These are phyloP conservation scores for Isochrysis galbana DNA, from an alignment of 78 protist genomes.

Conservation along the genomic window DNA sequence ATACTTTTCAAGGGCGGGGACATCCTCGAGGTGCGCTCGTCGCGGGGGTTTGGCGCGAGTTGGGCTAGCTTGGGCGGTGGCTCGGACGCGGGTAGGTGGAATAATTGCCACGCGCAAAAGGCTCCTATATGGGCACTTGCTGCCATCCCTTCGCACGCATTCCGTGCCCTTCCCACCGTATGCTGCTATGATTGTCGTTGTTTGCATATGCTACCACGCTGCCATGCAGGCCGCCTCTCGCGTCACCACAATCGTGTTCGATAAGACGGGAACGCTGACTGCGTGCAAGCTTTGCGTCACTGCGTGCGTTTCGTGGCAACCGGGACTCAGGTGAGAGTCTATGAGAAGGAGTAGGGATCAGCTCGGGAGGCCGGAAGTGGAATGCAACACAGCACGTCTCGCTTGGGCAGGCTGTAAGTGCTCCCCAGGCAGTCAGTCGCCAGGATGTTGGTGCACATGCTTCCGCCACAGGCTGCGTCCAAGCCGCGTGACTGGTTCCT, in stretches of 20 bases:
- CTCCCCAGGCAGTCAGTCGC: no score
- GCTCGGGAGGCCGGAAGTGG: no score
- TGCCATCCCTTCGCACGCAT: neutral
- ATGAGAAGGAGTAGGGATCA: no score
- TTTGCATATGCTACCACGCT: no score
- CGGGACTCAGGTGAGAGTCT: neutral
- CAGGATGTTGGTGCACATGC: no score
- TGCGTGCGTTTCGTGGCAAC: neutral
- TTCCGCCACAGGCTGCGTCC: no score
- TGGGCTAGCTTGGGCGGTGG: neutral
- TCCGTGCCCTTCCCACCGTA: neutral
- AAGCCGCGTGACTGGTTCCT: no score
- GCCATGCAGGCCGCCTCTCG: no score
- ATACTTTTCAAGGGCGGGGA: slow-evolving; percentile 84
- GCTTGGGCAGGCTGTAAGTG: no score
- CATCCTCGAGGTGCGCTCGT: slow-evolving; percentile 63
- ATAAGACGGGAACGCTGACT: slow-evolving; percentile 95
- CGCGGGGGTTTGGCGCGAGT: neutral
- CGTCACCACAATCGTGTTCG: slow-evolving; percentile 60
- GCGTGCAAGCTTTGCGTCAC: slow-evolving; percentile 50
- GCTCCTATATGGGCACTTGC: neutral
- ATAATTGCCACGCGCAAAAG: neutral
- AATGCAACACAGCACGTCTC: no score
- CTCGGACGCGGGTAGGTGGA: neutral
- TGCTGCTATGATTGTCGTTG: neutral